Evolutionary conservation across 768 basidiomycete species (phyloP).

Genomic region (Gloeophyllum trabeum): DNA sequence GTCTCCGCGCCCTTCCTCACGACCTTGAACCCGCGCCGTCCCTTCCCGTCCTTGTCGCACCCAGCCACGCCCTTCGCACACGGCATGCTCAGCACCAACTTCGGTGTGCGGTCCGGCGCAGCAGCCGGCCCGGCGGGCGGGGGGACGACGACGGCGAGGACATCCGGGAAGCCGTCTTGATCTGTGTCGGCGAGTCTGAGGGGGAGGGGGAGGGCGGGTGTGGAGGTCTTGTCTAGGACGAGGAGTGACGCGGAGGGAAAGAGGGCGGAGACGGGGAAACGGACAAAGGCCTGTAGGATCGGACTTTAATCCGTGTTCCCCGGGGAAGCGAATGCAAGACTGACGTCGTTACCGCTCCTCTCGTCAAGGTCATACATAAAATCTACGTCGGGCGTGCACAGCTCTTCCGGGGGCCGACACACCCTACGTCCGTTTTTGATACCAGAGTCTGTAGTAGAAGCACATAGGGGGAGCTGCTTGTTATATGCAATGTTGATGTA

Average conservation of each 20-base stretch:
- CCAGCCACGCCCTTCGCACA: constrained; percentile 45
- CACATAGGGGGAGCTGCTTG: constrained; percentile 76
- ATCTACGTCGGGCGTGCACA: constrained; percentile 71
- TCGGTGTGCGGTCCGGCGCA: constrained; percentile 34
- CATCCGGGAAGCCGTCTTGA: constrained; percentile 89
- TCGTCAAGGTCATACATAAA: constrained; percentile 68
- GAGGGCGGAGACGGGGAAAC: constrained; percentile 52
- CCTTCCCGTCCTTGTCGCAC: constrained; percentile 36
- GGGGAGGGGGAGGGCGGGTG: constrained; percentile 61
- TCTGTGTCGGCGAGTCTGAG: constrained; percentile 84
- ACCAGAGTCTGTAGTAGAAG: constrained; percentile 37
- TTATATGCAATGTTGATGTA: constrained; percentile 90
- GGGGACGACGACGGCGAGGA: constrained; percentile 48
- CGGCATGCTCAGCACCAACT: constrained; percentile 51
- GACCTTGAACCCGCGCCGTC: constrained; percentile 55
- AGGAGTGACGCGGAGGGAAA: constrained; percentile 52
- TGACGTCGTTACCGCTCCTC: constrained; percentile 37
- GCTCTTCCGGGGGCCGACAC: constrained; percentile 69
- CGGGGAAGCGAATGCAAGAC: constrained; percentile 9
- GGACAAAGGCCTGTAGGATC: constrained; percentile 44
- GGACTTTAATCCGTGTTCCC: background rate
- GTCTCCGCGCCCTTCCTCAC: constrained; percentile 46
- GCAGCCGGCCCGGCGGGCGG: constrained; percentile 23
- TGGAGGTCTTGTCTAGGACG: constrained; percentile 54
- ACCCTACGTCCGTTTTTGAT: constrained; percentile 36